phyloP scores from a whole-genome alignment of 306 rosid genomes.

The Coriaria nepalensis region DNA sequence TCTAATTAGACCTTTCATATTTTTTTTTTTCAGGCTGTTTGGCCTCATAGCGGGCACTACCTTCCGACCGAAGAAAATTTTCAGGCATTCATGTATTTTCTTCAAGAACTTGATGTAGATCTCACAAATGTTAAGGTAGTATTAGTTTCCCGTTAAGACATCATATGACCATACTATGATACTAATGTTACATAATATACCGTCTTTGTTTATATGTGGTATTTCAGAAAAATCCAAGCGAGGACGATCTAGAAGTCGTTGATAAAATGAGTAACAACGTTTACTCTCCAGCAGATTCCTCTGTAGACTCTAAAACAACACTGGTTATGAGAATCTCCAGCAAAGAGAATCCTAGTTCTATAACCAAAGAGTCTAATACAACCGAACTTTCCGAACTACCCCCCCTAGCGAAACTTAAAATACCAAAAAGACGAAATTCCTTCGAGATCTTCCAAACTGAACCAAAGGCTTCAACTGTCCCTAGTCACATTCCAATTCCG shows the following conservation, averaged over 20 bases:
- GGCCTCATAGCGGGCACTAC: conserved; percentile 97
- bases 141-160: no score
- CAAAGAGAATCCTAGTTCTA: conserved; percentile 18
- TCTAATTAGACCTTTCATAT: conserved; percentile 15
- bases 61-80: conserved; percentile 82
- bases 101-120: conserved; percentile 45
- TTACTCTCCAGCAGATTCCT: conserved; percentile 4
- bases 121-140: conserved; percentile 62
- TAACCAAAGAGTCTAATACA: conserved; percentile 18
- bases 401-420: conserved; percentile 35
- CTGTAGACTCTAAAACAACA: conserved; percentile 12
- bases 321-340: conserved; percentile 5
- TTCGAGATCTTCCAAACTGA: conserved; percentile 17
- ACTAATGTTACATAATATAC: background rate
- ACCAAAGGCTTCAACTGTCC: no score
- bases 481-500: conserved; percentile 13
- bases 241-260: conserved; percentile 32
- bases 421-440: conserved; percentile 30
- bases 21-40: conserved; percentile 41
- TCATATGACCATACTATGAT: no score
- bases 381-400: conserved; percentile 16
- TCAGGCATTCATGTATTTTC: conserved; percentile 49
- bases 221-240: conserved; percentile 44
- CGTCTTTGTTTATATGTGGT: conserved; percentile 5
- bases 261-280: conserved; percentile 13